phyloP scores from a whole-genome alignment of 2,329 filamentous ascomycete genomes.

The Apiospora koreana region DNA sequence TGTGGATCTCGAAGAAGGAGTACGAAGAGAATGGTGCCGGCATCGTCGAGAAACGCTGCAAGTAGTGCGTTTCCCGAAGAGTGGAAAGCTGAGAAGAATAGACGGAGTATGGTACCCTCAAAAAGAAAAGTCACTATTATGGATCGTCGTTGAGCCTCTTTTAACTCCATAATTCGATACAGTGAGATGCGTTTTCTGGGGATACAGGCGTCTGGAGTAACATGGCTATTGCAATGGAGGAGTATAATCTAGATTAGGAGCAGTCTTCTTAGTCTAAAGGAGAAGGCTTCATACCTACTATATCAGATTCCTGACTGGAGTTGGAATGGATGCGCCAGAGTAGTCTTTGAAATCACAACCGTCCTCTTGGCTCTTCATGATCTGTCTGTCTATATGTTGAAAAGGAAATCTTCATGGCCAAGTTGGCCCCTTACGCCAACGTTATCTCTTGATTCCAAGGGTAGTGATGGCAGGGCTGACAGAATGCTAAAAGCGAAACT shows the following conservation, averaged over 20 bases:
- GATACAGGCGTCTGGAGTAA: slow-evolving; percentile 1
- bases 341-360: background rate
- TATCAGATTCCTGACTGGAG: background rate
- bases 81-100: background rate
- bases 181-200: background rate
- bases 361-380: background rate
- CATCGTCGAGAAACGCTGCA: slow-evolving; percentile 96
- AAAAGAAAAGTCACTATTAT: background rate
- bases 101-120: background rate
- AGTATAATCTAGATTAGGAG: slow-evolving; percentile 4
- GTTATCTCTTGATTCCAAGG: background rate
- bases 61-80: slow-evolving; percentile 49
- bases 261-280: slow-evolving; percentile 4
- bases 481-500: background rate
- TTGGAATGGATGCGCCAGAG: background rate
- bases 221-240: background rate
- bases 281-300: background rate
- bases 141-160: background rate
- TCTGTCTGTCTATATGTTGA: background rate
- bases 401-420: background rate
- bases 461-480: background rate
- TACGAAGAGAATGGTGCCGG: slow-evolving; percentile 91
- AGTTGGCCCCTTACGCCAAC: background rate
- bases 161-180: background rate
- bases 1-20: slow-evolving; percentile 98